Base-by-base conservation (phyloP, 371 early-diverging fungal species). In the Rhizopus microsporus region DNA sequence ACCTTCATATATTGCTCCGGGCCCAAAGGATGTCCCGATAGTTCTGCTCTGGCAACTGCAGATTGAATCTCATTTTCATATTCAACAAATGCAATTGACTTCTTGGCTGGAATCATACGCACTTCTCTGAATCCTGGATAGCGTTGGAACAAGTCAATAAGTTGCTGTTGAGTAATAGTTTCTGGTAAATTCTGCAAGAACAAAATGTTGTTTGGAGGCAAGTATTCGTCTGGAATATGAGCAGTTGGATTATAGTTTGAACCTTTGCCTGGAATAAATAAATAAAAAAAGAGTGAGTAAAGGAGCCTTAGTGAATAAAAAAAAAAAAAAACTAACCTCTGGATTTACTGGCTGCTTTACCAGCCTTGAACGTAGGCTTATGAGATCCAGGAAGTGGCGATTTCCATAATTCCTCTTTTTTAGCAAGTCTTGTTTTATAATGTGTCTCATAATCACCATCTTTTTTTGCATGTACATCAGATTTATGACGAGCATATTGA, bases 51-150 rank as follows among this genome's bases (percentile, higher is more conserved):
- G 34, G 96, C 96, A 31, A 84, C 82, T 7, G 82, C 80, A 1
- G 96, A 93, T 52, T 93, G 86, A 4, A 77, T 75, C 35, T 89
- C 90, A 31, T 78, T 88, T 51, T 90, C 91, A 69, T 93, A 98
- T 70, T 98, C 98, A 29, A 96, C 95, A 82, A 97, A 98, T 0
- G 95, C 97, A 71, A 96, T 90, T 6, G 86, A 90, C 54, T 81
- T 74, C 63, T 88, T 89, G 45, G 90, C 90, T 9, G 96, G 92
- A 13, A 96, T 87, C 66, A 87, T 80, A 65, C 98, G 92, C 13
- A 95, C 90, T 69, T 95, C 96, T 63, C 80, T 88, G 82, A 94
- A 96, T 5, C 98, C 98, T 39, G 86, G 78, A 69, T 89, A 88
- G 45, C 74, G 51, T 63, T 85, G 82, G 72, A 93, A 93, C 33